Base-by-base conservation (phyloP, 2,329 filamentous ascomycete genomes). In the Pyrenophora teres region DNA sequence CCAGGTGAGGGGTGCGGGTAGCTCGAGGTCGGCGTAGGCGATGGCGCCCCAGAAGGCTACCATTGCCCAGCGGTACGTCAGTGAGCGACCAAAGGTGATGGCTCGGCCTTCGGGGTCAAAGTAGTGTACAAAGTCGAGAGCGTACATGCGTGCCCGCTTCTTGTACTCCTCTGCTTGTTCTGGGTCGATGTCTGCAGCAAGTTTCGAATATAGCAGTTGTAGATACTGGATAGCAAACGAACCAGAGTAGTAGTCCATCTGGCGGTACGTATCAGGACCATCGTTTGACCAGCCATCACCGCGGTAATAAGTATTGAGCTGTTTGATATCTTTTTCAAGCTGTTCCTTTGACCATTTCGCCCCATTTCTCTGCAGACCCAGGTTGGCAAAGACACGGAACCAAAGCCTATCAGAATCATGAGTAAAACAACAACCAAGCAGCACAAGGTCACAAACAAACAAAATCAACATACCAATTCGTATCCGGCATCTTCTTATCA, bases 161-260 rank as follows among this genome's bases (percentile, higher is more conserved):
- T 83, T 86, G 74, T 91, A 93, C 68, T 89, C 85, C 49, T 80
- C 82, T 0, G 87, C 85, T 19, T 88, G 81, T 25, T 78, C 78
- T 0, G 84, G 83, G 60, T 92, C 89, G 8, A 75, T 76, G 2
- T 87, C 81, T 1, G 80, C 85, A 1, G 86, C 87, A 1, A 92
- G 74, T 57, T 89, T 89, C 27, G 87, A 83, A 59, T 92, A 93
- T 0, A 92, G 77, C 0, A 93, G 81, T 68, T 93, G 89, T 4
- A 92, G 76, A 62, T 90, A 89, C 61, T 92, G 89, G 50, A 92
- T 93, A 1, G 89, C 89, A 68, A 92, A 92, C 51, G 87, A 89
- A 8, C 88, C 89, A 0, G 87, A 91, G 72, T 92, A 93, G 67
- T 92, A 92, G 70, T 92, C 89, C 85, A 92, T 91, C 72, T 92